Evolutionary conservation across 2,329 filamentous ascomycete species (phyloP), one percentile per base, ranked within the genome.

Genomic region (Colletotrichum paranaense): DNA sequence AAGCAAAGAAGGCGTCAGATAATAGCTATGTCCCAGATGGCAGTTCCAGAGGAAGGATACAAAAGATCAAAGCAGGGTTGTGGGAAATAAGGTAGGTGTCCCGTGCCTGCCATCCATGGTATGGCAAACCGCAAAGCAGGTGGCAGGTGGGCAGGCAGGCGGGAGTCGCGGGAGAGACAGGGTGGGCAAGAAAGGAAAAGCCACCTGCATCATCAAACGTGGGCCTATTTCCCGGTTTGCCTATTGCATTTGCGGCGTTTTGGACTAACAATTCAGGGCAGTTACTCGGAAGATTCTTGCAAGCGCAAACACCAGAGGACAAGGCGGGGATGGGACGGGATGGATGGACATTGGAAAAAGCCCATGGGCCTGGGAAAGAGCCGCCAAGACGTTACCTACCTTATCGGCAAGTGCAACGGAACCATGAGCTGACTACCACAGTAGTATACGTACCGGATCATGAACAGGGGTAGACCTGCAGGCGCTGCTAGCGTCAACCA

Each of bases 131-230:
- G 49, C 28, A 55, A 32, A 19, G 30, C 46, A 11, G 26, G 19
- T 11, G 11, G 30, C 11, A 16, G 26, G 22, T 5, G 6, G 22
- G 16, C 8, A 22, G 38, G 24, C n/a, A n/a, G 11, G 38, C 12
- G 26, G 12, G 22, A 38, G n/a, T 35, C 11, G 32, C 11, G 32
- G 32, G 2, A 8, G 52, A 53, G 19, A 26, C 52, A 53, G 9
- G 24, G 9, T 19, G 16, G 60, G 32, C 32, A 35, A 35, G 28
- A 32, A 35, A 22, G 4, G 19, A 59, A 26, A 32, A 49, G 58
- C 57, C 65, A 72, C 57, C 26, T 35, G 16, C 68, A 71, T 71
- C 62, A 71, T 67, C 56, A 24, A 12, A 26, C n/a, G 26, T 53
- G 49, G 46, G 49, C 26, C 5, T 8, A 22, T 22, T 49, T 49